Percentiles rank a stretch among this genome's conserved stretches.
Conservation (phyloP, 1,284 basidiomycete genomes). For the Polyporus tsugae region DNA sequence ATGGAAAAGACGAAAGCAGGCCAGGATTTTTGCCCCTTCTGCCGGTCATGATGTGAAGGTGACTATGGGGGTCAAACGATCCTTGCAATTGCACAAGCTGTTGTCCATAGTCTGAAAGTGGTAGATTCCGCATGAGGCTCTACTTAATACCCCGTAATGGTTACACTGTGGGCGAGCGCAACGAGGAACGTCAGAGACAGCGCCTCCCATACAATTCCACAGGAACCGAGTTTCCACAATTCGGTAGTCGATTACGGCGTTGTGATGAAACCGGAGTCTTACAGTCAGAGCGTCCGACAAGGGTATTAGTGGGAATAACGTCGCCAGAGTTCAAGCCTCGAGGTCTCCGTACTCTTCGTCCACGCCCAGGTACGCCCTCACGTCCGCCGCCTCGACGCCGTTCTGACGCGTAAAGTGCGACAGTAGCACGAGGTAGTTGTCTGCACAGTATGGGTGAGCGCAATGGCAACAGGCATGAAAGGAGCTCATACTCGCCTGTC, state of each 20-base stretch:
- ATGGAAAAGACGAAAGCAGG: too few species aligned
- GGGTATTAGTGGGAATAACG: not conserved
- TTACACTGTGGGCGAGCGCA: too few species aligned
- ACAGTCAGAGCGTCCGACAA: not conserved
- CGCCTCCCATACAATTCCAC: too few species aligned
- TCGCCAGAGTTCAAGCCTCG: slow-evolving; percentile 9
- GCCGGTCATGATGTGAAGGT: too few species aligned
- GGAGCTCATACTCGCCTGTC: slow-evolving; percentile 71
- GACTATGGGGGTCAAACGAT: too few species aligned
- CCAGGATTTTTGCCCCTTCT: too few species aligned
- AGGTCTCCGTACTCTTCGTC: slow-evolving; percentile 81
- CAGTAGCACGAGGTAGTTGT: slow-evolving; percentile 56
- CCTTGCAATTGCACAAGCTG: too few species aligned
- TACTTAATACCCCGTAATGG: too few species aligned
- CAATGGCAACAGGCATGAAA: not conserved
- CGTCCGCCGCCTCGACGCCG: slow-evolving; percentile 61
- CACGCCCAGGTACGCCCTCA: slow-evolving; percentile 70
- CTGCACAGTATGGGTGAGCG: slow-evolving; percentile 21
- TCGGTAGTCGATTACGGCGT: not conserved
- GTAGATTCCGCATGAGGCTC: too few species aligned
- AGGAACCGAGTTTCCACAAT: not conserved
- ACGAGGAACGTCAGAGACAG: too few species aligned
- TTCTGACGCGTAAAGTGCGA: slow-evolving; percentile 71
- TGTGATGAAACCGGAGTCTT: not conserved
- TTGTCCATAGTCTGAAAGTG: too few species aligned